Evolutionary conservation across 139 green algal species (phyloP).

Genomic region (Mychonastes homosphaera): DNA sequence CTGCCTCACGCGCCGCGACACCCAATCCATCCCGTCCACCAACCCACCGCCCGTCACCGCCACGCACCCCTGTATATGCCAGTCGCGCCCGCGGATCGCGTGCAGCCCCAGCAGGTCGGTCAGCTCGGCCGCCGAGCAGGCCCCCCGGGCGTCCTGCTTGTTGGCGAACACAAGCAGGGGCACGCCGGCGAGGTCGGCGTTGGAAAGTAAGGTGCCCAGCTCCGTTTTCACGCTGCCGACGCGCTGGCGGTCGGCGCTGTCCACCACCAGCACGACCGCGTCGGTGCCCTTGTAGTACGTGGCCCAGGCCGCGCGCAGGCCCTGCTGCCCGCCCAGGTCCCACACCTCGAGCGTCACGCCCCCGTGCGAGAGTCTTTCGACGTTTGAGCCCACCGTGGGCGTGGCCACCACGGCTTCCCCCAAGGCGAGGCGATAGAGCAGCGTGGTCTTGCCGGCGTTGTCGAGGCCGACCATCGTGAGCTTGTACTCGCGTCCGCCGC

Average conservation of each 20-base stretch:
- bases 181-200: slow-evolving; percentile 50
- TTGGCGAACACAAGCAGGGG: slow-evolving; percentile 78
- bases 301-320: slow-evolving; percentile 71
- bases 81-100: too few species aligned
- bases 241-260: slow-evolving; percentile 76
- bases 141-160: slow-evolving; percentile 55
- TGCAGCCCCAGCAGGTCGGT: too few species aligned
- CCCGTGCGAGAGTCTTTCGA: slow-evolving; percentile 52
- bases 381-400: slow-evolving; percentile 73
- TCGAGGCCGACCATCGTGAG: slow-evolving; percentile 67
- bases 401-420: slow-evolving; percentile 70
- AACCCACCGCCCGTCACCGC: too few species aligned
- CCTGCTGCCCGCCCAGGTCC: slow-evolving; percentile 73
- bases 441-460: slow-evolving; percentile 91
- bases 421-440: slow-evolving; percentile 80
- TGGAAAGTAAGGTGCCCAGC: slow-evolving; percentile 57
- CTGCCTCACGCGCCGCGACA: too few species aligned
- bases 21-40: too few species aligned
- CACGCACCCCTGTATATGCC: too few species aligned
- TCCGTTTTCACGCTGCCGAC: slow-evolving; percentile 55
- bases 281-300: slow-evolving; percentile 79
- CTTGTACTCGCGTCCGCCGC: not conserved
- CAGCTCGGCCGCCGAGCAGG: not conserved
- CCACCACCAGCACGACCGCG: slow-evolving; percentile 67
- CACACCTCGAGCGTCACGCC: slow-evolving; percentile 53